Evolutionary conservation across 306 rosid genomes (phyloP).

Genomic region (Quercus cerris): DNA sequence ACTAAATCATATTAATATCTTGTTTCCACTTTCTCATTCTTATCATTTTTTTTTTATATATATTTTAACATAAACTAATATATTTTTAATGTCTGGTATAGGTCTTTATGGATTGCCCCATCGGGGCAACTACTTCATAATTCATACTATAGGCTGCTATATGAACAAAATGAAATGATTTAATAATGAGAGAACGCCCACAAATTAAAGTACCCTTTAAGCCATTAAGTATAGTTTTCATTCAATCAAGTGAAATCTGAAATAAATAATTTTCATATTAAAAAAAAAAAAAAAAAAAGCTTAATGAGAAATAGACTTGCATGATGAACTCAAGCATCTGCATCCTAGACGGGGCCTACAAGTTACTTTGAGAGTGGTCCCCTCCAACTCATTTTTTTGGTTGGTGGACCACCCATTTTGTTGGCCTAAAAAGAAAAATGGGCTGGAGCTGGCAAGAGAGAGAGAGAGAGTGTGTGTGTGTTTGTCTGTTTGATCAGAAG

Average conservation of each 20-base stretch:
- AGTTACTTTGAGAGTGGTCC: conserved; percentile 57
- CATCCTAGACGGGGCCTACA: conserved; percentile 47
- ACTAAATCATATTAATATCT: too few species aligned
- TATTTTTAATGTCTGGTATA: too few species aligned
- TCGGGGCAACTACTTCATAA: too few species aligned
- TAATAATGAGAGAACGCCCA: background rate
- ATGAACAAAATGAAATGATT: background rate
- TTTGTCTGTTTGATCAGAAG: background rate
- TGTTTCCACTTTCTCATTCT: too few species aligned
- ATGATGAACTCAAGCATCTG: conserved; percentile 57
- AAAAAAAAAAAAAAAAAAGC: conserved; percentile 9
- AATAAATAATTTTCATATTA: background rate
- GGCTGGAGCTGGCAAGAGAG: conserved; percentile 52
- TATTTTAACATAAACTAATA: too few species aligned
- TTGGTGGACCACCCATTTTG: conserved; percentile 44
- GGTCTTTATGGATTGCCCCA: too few species aligned
- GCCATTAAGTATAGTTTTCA: background rate
- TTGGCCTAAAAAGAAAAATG: conserved; percentile 15
- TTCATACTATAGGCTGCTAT: too few species aligned
- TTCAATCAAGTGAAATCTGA: background rate
- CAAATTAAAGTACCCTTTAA: background rate
- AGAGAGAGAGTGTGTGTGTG: background rate
- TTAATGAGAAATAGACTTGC: conserved; percentile 26
- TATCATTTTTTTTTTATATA: too few species aligned
- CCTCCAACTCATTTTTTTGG: conserved; percentile 53